These are phyloP conservation scores for Aspergillus flavus DNA, from an alignment of 2,329 filamentous ascomycete genomes.

Conservation along the genomic window DNA sequence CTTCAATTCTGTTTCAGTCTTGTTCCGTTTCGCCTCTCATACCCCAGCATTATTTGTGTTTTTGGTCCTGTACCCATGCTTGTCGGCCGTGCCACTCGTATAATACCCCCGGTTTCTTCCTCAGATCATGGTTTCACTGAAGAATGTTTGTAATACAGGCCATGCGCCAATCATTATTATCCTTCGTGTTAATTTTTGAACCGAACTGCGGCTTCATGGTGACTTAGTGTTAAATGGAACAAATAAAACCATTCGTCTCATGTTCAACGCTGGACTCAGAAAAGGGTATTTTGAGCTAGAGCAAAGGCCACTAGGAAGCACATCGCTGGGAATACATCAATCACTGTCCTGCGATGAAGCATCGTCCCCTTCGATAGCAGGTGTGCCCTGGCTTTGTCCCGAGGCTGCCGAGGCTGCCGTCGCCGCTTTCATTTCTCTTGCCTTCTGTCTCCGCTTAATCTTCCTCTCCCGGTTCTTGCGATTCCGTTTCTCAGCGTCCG, in stretches of 20 bases:
- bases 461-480: constrained; percentile 44
- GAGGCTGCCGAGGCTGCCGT: constrained; percentile 22
- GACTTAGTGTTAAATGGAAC: not conserved
- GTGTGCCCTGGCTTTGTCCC: constrained; percentile 16
- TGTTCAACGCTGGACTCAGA: not conserved
- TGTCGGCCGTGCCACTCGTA: not conserved
- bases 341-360: constrained; percentile 21
- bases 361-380: constrained; percentile 21
- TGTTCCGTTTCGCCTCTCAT: constrained; percentile 15
- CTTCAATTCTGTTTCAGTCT: not conserved
- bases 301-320: not conserved
- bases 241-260: not conserved
- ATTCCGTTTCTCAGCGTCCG: constrained; percentile 42
- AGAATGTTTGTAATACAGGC: constrained; percentile 1
- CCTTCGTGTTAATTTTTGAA: not conserved
- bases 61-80: constrained; percentile 13
- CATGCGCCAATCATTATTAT: not conserved
- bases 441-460: constrained; percentile 42
- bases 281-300: constrained; percentile 14
- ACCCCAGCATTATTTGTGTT: constrained; percentile 18
- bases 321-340: constrained; percentile 6
- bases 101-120: constrained; percentile 24
- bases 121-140: constrained; percentile 4
- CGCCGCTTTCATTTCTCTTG: constrained; percentile 38
- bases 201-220: not conserved